Conservation (phyloP, 2,329 filamentous ascomycete genomes). For the Diaporthe capsici region DNA sequence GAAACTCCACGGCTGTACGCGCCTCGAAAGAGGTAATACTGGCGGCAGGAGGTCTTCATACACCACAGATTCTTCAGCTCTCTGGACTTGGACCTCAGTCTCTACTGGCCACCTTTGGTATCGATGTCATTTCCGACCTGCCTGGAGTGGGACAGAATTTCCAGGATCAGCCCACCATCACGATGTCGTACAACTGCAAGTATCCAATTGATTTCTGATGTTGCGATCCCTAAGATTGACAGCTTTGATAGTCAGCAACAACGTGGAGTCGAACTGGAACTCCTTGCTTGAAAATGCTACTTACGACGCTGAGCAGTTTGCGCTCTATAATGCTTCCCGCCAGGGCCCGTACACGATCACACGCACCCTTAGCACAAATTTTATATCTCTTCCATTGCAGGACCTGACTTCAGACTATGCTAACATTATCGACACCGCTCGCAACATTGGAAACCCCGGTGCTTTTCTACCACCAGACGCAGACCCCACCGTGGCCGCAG, state of each 20-base stretch:
- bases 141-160: slow-evolving; percentile 13
- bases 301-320: slow-evolving; percentile 15
- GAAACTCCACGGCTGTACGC: not conserved
- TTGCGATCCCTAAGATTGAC: not conserved
- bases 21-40: slow-evolving; percentile 9
- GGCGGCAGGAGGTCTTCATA: slow-evolving; percentile 3
- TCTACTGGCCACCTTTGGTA: not conserved
- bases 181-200: slow-evolving; percentile 17
- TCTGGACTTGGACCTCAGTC: not conserved
- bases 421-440: not conserved
- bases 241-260: not conserved
- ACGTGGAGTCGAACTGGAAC: slow-evolving; percentile 3
- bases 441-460: not conserved
- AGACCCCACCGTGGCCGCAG: not conserved
- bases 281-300: not conserved
- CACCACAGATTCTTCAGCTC: slow-evolving; percentile 13
- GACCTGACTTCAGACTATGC: not conserved
- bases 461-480: not conserved
- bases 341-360: slow-evolving; percentile 18
- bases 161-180: slow-evolving; percentile 8
- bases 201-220: not conserved
- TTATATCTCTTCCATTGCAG: slow-evolving; percentile 2
- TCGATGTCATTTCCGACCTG: not conserved
- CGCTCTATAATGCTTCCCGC: not conserved
- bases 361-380: slow-evolving; percentile 1